Base-by-base conservation (phyloP, 108 stramenopile species). In the Nitzschia palea region DNA sequence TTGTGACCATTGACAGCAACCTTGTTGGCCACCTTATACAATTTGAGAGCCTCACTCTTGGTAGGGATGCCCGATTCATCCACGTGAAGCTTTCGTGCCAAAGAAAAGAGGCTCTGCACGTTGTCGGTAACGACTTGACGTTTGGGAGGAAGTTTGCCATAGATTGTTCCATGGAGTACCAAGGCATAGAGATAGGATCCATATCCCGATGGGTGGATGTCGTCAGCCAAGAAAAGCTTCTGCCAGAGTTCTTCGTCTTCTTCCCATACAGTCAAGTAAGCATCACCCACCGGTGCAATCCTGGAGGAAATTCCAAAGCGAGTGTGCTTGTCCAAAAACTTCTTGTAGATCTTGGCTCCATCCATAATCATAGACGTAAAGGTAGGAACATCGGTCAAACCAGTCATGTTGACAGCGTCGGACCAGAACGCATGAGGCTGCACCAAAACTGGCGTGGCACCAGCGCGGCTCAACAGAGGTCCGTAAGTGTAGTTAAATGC, bases 281-380 rank as follows among this genome's bases (percentile, higher is more conserved):
- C 85, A 36, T 83, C 47, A 22, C 82, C 81, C 26, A 83, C 78
- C 15, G 82, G 85, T 18, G 82, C 81, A 47, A 67, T 74, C 44
- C 62, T 65, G 36, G 65, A 32, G 35, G 58, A 36, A 26, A 50
- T 56, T 10, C n/a, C n/a, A 1, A 34, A 4, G 1, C 0, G 28
- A 18, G 4, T 8, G 22, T 47, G 37, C 4, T 37, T 8, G 9
- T 79, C 79, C 33, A 86, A 54, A 33, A 52, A 58, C 20, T 58
- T 30, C 59, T 58, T 42, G 67, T 86, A 86, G 10, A 70, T 50
- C 15, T 61, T 30, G 26, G 66, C 78, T 31, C 85, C 85, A 0
- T 76, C 57, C 67, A 78, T 67, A 59, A 79, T 83, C 17, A 72
- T 30, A 22, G 55, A 52, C 42, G 74, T 73, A 43, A 86, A 86